Evolutionary conservation across 768 basidiomycete genomes (phyloP).

Genomic region (Rhizopogon sp.): DNA sequence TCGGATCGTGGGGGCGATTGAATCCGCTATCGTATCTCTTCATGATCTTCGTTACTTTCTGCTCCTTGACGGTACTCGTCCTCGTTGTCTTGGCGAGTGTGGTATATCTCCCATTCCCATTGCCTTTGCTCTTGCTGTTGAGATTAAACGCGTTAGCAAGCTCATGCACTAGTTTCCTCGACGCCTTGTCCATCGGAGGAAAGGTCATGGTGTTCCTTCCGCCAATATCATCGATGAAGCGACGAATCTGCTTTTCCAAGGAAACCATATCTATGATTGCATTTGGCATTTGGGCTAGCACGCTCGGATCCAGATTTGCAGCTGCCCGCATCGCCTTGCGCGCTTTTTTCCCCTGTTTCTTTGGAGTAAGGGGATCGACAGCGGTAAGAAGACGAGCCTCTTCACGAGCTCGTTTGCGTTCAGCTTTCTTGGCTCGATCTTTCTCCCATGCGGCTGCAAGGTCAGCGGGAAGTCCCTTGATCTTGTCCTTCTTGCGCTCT

Average conservation of each 20-base stretch:
- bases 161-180: constrained; percentile 72
- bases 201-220: constrained; percentile 53
- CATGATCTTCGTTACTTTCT: constrained; percentile 47
- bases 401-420: constrained; percentile 58
- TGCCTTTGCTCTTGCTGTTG: constrained; percentile 73
- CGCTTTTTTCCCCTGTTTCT: constrained; percentile 66
- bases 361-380: constrained; percentile 56
- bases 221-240: constrained; percentile 57
- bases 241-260: constrained; percentile 65
- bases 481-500: constrained; percentile 42
- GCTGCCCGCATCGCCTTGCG: constrained; percentile 64
- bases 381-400: constrained; percentile 50
- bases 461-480: constrained; percentile 47
- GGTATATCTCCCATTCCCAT: constrained; percentile 67
- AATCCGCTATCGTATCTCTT: constrained; percentile 28
- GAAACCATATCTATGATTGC: constrained; percentile 59
- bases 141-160: constrained; percentile 75
- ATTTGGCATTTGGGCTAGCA: constrained; percentile 31
- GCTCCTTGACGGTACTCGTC: constrained; percentile 58
- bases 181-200: constrained; percentile 73
- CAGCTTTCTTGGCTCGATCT: constrained; percentile 82
- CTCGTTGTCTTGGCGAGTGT: constrained; percentile 65
- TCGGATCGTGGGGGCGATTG: constrained; percentile 9
- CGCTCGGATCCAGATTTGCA: constrained; percentile 40
- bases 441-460: constrained; percentile 70